A percentile compares a stretch with the other conserved stretches of the same genome.
These are phyloP conservation scores for Neonothopanus nambi DNA, from an alignment of 1,284 basidiomycete species.

Conservation along the genomic window DNA sequence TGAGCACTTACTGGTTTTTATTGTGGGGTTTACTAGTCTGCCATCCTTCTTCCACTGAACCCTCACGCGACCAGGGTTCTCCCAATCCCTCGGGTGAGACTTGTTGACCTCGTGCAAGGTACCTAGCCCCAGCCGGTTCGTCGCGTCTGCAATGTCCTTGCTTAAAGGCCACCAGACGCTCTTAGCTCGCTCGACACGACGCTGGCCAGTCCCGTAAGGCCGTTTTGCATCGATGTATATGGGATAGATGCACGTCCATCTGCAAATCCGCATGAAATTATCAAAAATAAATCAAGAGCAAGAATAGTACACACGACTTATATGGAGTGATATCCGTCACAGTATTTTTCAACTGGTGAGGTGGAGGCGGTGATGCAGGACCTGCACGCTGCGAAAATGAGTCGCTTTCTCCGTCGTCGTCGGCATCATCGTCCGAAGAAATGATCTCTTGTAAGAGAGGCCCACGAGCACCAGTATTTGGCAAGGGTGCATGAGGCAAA, in stretches of 20 bases:
- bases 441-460: slow-evolving; percentile 77
- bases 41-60: slow-evolving; percentile 89
- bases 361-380: slow-evolving; percentile 51
- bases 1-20: slow-evolving; percentile 75
- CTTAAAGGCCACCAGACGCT: slow-evolving; percentile 94
- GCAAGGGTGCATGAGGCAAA: slow-evolving; percentile 62
- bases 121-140: slow-evolving; percentile 72
- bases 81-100: slow-evolving; percentile 94
- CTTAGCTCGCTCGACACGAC: slow-evolving; percentile 79
- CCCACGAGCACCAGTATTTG: slow-evolving; percentile 66
- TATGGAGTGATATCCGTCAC: slow-evolving; percentile 76
- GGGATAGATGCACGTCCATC: slow-evolving; percentile 95
- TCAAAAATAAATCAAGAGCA: slow-evolving; percentile 11
- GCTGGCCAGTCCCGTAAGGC: slow-evolving; percentile 78
- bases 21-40: slow-evolving; percentile 63
- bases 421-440: slow-evolving; percentile 37
- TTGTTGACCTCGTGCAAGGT: slow-evolving; percentile 88
- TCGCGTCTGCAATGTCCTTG: slow-evolving; percentile 88
- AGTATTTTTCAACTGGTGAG: slow-evolving; percentile 31
- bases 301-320: slow-evolving; percentile 56
- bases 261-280: slow-evolving; percentile 29
- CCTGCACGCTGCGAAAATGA: slow-evolving; percentile 37
- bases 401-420: slow-evolving; percentile 43
- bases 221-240: slow-evolving; percentile 97
- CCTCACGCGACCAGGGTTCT: slow-evolving; percentile 91